These are phyloP conservation scores for Venturia effusa DNA, from an alignment of 2,329 filamentous ascomycete species.

Conservation along the genomic window DNA sequence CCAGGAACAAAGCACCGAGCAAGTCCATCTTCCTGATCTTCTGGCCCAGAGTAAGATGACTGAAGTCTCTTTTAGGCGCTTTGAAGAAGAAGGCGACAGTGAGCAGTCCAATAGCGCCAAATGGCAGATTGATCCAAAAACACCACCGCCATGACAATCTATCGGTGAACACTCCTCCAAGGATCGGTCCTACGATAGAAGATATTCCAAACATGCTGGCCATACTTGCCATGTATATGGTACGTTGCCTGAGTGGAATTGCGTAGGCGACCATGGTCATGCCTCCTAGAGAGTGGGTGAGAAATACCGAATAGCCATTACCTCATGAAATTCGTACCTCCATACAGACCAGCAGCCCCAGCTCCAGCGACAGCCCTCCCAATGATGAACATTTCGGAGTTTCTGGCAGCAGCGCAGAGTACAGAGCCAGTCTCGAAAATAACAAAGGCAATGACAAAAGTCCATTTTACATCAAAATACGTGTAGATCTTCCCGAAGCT, in stretches of 20 bases:
- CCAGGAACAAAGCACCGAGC: slow-evolving; percentile 34
- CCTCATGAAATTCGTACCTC: slow-evolving; percentile 25
- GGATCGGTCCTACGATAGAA: slow-evolving; percentile 29
- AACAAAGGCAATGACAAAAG: slow-evolving; percentile 7
- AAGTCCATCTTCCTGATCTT: slow-evolving; percentile 24
- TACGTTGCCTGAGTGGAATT: slow-evolving; percentile 30
- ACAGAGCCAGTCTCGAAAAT: slow-evolving; percentile 14
- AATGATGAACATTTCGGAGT: slow-evolving; percentile 13
- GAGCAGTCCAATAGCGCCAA: slow-evolving; percentile 29
- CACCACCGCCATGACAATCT: slow-evolving; percentile 28
- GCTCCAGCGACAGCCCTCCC: slow-evolving; percentile 15
- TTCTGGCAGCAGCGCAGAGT: slow-evolving; percentile 13
- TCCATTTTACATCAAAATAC: slow-evolving; percentile 9
- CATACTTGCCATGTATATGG: slow-evolving; percentile 29
- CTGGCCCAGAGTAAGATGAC: not conserved
- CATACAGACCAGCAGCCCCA: slow-evolving; percentile 23
- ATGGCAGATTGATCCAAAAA: slow-evolving; percentile 30
- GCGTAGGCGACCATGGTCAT: slow-evolving; percentile 39
- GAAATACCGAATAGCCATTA: slow-evolving; percentile 11
- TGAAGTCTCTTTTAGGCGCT: slow-evolving; percentile 18
- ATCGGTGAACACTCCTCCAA: slow-evolving; percentile 33
- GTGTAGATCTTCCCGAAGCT: slow-evolving; percentile 12
- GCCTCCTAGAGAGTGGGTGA: slow-evolving; percentile 31
- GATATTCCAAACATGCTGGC: slow-evolving; percentile 26
- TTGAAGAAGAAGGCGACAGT: slow-evolving; percentile 31